Evolutionary conservation across 202 grass and related monocot genomes (phyloP).

Genomic region (Zoysia matrella): DNA sequence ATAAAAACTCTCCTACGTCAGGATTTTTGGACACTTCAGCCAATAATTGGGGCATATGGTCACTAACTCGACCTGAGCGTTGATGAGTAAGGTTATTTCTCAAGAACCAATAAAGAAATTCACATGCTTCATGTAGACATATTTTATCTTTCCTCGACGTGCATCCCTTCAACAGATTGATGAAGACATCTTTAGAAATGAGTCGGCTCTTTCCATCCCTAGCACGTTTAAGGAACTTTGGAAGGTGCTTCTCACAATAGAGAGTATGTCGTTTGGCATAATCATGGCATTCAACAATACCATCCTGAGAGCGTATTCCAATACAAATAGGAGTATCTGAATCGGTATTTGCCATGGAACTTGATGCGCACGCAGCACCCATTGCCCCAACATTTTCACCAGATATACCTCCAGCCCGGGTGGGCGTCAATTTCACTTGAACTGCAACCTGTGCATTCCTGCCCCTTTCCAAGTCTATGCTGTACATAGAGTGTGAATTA

Average conservation of each 20-base stretch:
- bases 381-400: conserved; percentile 56
- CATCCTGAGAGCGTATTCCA: conserved; percentile 56
- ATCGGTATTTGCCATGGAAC: conserved; percentile 45
- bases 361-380: conserved; percentile 55
- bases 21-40: conserved; percentile 69
- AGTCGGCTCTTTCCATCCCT: conserved; percentile 94
- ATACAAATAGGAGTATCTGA: conserved; percentile 62
- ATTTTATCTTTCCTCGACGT: conserved; percentile 85
- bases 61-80: conserved; percentile 54
- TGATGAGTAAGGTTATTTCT: conserved; percentile 69
- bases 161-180: conserved; percentile 77
- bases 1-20: conserved; percentile 74
- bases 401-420: conserved; percentile 46
- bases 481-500: too few relatives aligned
- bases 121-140: conserved; percentile 87
- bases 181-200: conserved; percentile 94
- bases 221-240: conserved; percentile 96
- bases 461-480: too few relatives aligned
- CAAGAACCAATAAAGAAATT: conserved; percentile 93
- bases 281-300: conserved; percentile 74
- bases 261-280: conserved; percentile 81
- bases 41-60: conserved; percentile 66
- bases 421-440: too few relatives aligned
- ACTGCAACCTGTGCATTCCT: too few relatives aligned
- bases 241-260: conserved; percentile 94